Percentiles rank a stretch among this genome's conserved stretches.
These are phyloP conservation scores for Erigeron philadelphicus DNA, from an alignment of 140 eudicot genomes.

Conservation along the genomic window DNA sequence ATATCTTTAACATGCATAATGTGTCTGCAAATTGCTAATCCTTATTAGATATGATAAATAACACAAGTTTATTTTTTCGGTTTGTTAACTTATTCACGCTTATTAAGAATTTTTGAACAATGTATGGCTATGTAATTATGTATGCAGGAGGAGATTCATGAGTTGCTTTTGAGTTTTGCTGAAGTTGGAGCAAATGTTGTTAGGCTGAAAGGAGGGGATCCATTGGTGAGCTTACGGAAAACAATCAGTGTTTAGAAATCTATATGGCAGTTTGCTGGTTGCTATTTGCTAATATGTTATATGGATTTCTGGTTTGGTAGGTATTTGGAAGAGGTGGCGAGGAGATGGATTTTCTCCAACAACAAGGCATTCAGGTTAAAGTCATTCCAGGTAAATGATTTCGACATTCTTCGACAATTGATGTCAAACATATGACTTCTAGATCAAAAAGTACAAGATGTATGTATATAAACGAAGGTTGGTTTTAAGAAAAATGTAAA, in stretches of 20 bases:
- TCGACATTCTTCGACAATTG: not conserved
- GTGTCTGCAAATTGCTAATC: not conserved
- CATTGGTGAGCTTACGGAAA: conserved; percentile 50
- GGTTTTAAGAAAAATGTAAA: not conserved
- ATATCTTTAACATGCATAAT: not conserved
- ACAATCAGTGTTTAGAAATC: not conserved
- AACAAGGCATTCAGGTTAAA: conserved; percentile 81
- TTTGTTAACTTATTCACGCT: not conserved
- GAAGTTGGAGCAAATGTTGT: conserved; percentile 95
- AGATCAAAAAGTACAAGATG: not conserved
- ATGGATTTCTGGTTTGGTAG: conserved; percentile 32
- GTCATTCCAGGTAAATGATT: conserved; percentile 73
- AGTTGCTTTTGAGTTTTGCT: conserved; percentile 87
- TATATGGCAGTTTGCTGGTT: not conserved
- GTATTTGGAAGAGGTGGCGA: conserved; percentile 99
- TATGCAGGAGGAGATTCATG: conserved; percentile 88
- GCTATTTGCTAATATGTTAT: conserved; percentile 9
- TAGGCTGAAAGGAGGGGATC: conserved; percentile 97
- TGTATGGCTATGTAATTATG: conserved; percentile 14
- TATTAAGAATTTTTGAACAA: not conserved
- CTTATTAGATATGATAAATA: not conserved
- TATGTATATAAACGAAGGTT: not conserved
- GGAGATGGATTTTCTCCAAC: conserved; percentile 97
- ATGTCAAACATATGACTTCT: conserved; percentile 3
- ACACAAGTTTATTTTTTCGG: not conserved